Conservation (phyloP, 225 moss, liverwort and hornwort species). For the Rhytidiadelphus loreus region DNA sequence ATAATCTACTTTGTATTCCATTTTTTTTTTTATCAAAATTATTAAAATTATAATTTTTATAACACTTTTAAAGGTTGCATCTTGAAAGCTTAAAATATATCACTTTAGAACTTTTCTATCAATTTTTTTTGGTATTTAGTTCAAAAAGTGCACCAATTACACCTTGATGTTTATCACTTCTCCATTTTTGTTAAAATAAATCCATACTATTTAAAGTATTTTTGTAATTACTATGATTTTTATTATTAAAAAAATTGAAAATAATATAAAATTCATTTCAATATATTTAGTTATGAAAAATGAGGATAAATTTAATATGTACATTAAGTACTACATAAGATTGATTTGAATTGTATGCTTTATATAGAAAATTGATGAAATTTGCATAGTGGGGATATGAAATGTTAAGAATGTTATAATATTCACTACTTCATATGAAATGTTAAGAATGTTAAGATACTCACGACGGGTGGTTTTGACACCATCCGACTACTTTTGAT, state of each 20-base stretch:
- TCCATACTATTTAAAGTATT: not conserved
- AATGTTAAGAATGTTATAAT: not conserved
- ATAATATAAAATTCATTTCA: not conserved
- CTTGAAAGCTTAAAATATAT: not conserved
- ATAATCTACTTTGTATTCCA: no score
- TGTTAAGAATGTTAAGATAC: not conserved
- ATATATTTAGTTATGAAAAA: not conserved
- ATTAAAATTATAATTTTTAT: no score
- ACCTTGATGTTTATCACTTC: not conserved
- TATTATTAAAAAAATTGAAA: accelerated
- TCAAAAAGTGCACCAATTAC: not conserved
- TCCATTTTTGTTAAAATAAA: not conserved
- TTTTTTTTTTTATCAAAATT: no score
- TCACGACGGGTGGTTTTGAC: not conserved
- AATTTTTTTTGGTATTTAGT: not conserved
- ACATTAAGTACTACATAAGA: no score
- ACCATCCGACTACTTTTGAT: not conserved
- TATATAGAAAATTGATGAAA: not conserved
- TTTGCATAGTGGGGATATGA: accelerated
- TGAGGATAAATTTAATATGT: not conserved
- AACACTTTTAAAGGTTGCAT: not conserved
- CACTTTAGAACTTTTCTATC: not conserved
- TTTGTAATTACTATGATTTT: not conserved
- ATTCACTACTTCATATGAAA: not conserved
- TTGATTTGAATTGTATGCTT: not conserved